Evolutionary conservation across 2,329 filamentous ascomycete genomes (phyloP), one percentile per base, ranked within the genome.

Genomic region (Plenodomus tracheiphilus): DNA sequence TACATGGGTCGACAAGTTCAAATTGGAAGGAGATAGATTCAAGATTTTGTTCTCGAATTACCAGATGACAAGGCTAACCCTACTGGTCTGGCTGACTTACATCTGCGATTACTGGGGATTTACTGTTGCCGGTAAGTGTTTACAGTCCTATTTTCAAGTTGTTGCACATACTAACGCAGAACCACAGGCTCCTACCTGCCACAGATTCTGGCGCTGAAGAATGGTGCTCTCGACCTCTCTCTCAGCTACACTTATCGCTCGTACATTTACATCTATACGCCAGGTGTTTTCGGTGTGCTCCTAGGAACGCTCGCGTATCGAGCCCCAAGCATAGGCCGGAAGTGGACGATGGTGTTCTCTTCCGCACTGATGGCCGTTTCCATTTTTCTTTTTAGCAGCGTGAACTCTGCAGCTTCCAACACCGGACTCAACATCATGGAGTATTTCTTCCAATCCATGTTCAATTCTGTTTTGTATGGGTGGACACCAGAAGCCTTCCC

Each of bases 191-290:
- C 72, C 36, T 81, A 79, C 47, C 70, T 81, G 4, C 80, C 79
- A 0, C 70, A 71, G 2, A 81, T 82, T 41, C 66, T 82, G 2
- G 77, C 78, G 3, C 53, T 76, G n/a, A 82, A 82, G 57, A 81
- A 82, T 47, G 75, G 75, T 13, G 69, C 69, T 0, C 69, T 75
- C 10, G 57, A 73, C 3, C 69, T 78, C 3, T 74, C 75, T 2
- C 72, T 82, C 10, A 59, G 64, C 43, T 60, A 74, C 58, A 82
- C 79, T 0, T 83, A 83, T 54, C 75, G 77, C 16, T 77, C 74
- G 3, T 82, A 82, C 62, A 75, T 83, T 28, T 79, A 79, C 58
- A 82, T 81, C 2, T 82, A 82, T 63, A 70, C 76, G 0, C 79
- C 79, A 0, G 79, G 80, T 2, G 76, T 80, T 8, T 49, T 81